These are phyloP conservation scores for Populus nigra DNA, from an alignment of 345 rosid species.

Conservation along the genomic window DNA sequence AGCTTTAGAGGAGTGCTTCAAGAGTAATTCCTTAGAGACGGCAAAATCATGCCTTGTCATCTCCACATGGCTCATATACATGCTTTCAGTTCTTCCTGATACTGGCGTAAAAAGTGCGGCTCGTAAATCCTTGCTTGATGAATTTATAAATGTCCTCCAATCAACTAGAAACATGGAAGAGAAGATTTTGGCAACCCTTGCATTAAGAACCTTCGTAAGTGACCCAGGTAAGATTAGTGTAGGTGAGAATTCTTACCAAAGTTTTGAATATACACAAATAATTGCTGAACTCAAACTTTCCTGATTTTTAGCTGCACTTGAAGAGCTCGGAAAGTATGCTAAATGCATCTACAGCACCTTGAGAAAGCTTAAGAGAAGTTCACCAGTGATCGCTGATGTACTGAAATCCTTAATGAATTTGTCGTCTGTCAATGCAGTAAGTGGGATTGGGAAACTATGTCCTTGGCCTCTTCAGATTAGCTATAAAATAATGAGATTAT, in stretches of 20 bases:
- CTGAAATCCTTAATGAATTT: slow-evolving; percentile 58
- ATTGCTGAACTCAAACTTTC: neutral
- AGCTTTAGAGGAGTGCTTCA: slow-evolving; percentile 60
- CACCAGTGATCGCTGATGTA: slow-evolving; percentile 45
- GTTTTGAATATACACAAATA: neutral
- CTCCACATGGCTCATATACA: slow-evolving; percentile 55
- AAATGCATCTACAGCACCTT: slow-evolving; percentile 52
- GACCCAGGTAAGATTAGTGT: slow-evolving; percentile 41
- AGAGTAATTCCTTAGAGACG: slow-evolving; percentile 54
- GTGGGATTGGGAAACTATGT: slow-evolving; percentile 19
- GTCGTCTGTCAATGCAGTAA: slow-evolving; percentile 58
- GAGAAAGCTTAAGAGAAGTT: slow-evolving; percentile 52
- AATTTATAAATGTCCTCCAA: slow-evolving; percentile 57
- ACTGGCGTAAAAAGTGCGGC: slow-evolving; percentile 45
- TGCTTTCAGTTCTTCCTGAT: slow-evolving; percentile 59
- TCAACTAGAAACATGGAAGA: slow-evolving; percentile 60
- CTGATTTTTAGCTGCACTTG: slow-evolving; percentile 39
- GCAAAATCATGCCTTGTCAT: slow-evolving; percentile 54
- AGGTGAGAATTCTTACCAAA: neutral
- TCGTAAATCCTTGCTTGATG: slow-evolving; percentile 47
- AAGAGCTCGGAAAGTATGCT: slow-evolving; percentile 53
- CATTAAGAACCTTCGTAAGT: slow-evolving; percentile 51
- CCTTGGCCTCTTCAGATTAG: neutral
- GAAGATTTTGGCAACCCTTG: slow-evolving; percentile 58
- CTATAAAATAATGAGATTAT: neutral